Percentiles rank a stretch among this genome's conserved stretches.
phyloP scores from a whole-genome alignment of 2,329 filamentous ascomycete species.

The Dissoconium aciculare region DNA sequence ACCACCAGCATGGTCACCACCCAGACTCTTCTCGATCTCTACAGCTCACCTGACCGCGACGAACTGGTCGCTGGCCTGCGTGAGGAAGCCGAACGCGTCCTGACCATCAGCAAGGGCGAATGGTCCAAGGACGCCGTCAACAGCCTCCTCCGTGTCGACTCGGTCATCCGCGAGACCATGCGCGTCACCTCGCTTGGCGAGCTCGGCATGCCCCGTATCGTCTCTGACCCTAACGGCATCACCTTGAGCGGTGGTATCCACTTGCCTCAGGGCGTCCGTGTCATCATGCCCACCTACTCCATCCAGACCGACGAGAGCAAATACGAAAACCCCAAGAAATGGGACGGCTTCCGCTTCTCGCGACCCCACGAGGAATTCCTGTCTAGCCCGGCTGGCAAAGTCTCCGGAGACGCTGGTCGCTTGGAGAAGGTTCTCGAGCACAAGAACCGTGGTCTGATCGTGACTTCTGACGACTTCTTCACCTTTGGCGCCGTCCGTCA shows the following conservation, averaged over 20 bases:
- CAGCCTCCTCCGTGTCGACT: conserved; percentile 13
- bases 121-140: conserved; percentile 14
- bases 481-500: conserved; percentile 15
- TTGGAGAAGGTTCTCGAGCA: conserved; percentile 6
- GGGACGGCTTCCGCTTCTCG: conserved; percentile 18
- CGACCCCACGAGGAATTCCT: conserved; percentile 5
- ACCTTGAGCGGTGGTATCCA: conserved; percentile 12
- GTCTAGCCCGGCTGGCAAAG: no score
- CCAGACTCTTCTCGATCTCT: conserved; percentile 14
- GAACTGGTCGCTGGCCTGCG: conserved; percentile 11
- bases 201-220: conserved; percentile 11
- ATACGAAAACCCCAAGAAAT: conserved; percentile 15
- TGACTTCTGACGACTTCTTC: conserved; percentile 13
- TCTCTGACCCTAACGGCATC: conserved; percentile 14
- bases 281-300: conserved; percentile 9
- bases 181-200: conserved; percentile 10
- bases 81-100: conserved; percentile 12
- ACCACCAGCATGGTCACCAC: conserved; percentile 13
- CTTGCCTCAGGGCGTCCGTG: conserved; percentile 13
- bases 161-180: conserved; percentile 18
- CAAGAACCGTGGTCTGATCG: conserved; percentile 10
- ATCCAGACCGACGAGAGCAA: conserved; percentile 17
- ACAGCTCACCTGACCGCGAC: conserved; percentile 7
- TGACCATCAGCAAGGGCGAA: conserved; percentile 7
- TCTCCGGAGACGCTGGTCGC: no score